Percentiles rank a stretch among this genome's conserved stretches.
Evolutionary conservation across 2,329 filamentous ascomycete species (phyloP).

Genomic region (Atkinsonella texensis): DNA sequence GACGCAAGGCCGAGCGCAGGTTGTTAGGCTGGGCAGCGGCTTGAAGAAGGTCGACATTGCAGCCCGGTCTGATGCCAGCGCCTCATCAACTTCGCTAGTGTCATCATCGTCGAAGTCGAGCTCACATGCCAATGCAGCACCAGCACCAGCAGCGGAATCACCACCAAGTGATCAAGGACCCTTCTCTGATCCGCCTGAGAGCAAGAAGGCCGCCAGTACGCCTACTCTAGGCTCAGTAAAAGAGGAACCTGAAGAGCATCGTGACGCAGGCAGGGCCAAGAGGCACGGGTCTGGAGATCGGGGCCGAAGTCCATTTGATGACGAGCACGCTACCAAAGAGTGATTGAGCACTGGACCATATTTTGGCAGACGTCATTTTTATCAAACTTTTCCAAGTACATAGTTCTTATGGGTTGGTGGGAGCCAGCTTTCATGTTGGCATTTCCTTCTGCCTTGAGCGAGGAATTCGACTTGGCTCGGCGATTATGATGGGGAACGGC

Average conservation of each 20-base stretch:
- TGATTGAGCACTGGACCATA: constrained; percentile 11
- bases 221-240: constrained; percentile 42
- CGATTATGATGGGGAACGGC: constrained; percentile 6
- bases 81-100: constrained; percentile 12
- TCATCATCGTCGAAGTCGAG: constrained; percentile 7
- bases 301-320: constrained; percentile 41
- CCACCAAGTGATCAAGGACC: constrained; percentile 41
- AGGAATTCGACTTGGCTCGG: neutral
- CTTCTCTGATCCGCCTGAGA: constrained; percentile 42
- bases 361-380: neutral
- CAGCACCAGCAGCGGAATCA: constrained; percentile 33
- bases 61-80: constrained; percentile 25
- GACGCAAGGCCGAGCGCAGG: constrained; percentile 43
- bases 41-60: constrained; percentile 33
- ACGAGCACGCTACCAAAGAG: constrained; percentile 45
- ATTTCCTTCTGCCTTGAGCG: neutral
- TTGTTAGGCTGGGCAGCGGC: constrained; percentile 44
- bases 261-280: constrained; percentile 22
- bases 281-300: constrained; percentile 16
- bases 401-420: neutral
- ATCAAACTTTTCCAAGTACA: neutral
- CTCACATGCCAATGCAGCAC: constrained; percentile 31
- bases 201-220: constrained; percentile 22
- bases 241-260: constrained; percentile 32
- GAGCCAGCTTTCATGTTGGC: constrained; percentile 1